These are phyloP conservation scores for Terfezia claveryi DNA, from an alignment of 495 filamentous ascomycete genomes.

Conservation along the genomic window DNA sequence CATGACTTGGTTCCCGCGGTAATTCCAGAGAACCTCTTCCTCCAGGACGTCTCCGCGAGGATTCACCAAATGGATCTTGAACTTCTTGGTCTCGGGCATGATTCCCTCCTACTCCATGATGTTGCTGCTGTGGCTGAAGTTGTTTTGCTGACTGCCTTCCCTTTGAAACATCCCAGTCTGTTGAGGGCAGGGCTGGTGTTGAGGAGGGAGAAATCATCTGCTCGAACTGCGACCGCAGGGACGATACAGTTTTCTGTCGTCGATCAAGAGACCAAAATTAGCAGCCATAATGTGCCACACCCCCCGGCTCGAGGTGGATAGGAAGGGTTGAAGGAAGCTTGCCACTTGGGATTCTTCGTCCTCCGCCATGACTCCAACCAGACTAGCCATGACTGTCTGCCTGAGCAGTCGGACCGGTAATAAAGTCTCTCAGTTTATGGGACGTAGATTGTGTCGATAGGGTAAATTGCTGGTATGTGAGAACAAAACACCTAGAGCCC, in stretches of 20 bases:
- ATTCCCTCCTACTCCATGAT: slow-evolving; percentile 22
- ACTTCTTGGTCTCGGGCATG: slow-evolving; percentile 18
- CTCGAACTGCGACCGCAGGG: slow-evolving; percentile 81
- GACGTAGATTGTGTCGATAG: too few relatives aligned
- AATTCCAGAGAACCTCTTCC: slow-evolving; percentile 32
- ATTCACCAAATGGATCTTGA: slow-evolving; percentile 11
- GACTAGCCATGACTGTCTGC: too few relatives aligned
- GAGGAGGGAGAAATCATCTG: slow-evolving; percentile 41
- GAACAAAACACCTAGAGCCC: too few relatives aligned
- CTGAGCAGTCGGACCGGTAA: too few relatives aligned
- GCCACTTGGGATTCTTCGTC: neutral
- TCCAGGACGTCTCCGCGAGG: slow-evolving; percentile 13
- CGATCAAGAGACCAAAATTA: neutral
- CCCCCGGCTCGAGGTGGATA: neutral
- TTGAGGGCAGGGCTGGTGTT: slow-evolving; percentile 20
- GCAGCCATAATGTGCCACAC: neutral
- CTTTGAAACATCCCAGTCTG: neutral
- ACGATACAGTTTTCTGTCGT: slow-evolving; percentile 42
- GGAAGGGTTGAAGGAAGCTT: neutral
- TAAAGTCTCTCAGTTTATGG: too few relatives aligned
- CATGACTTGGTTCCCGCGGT: slow-evolving; percentile 19
- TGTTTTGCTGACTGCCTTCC: slow-evolving; percentile 4
- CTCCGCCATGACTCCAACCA: neutral
- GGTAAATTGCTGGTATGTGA: too few relatives aligned
- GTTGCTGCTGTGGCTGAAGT: slow-evolving; percentile 21